Evolutionary conservation across 495 filamentous ascomycete species (phyloP), one percentile per base, ranked within the genome.

Genomic region (Chaetomium fimeti): DNA sequence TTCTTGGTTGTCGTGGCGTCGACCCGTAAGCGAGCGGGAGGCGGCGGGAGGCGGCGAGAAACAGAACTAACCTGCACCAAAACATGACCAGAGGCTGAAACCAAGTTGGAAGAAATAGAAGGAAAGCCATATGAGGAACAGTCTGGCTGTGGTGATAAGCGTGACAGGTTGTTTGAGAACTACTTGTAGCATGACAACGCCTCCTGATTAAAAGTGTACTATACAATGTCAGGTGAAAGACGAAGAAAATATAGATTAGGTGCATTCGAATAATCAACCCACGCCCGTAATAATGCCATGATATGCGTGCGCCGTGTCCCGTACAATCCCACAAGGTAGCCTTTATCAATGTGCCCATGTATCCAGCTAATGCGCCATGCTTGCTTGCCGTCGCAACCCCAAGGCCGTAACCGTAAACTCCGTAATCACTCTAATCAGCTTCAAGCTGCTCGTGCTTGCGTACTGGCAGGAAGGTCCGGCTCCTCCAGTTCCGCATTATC

Each of bases 401-500:
- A 8, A 36, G 16, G 18, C 52, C 52, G 15, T 42, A 62, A 43
- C 59, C 59, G 11, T 32, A 47, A 48, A 62, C 25, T 62, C 29
- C 52, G 40, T 47, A 25, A 45, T 2, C 32, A 56, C 18, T 7
- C 22, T 11, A 25, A 47, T 2, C 5, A 54, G 3, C 24, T 36
- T 22, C 18, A 43, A 45, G 27, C 28, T 42, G 27, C 15, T 8
- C 42, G 47, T 42, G 27, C 15, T 8, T 49, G 47, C 27, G 53
- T 43, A 22, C 1, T 54, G 13, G 11, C 22, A 13, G 38, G 11
- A 22, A 45, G 9, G 5, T 51, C 60, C 16, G 62, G n/a, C n/a
- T 71, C 68, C 13, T 63, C 69, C 18, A 54, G 54, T 5, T 51
- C 69, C 15, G 62, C 6, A 12, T 70, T 45, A 28, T 72, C 70